A percentile compares a stretch with the other conserved stretches of the same genome.
Evolutionary conservation across 768 basidiomycete genomes (phyloP).

Genomic region (Sarcomyxa edulis): DNA sequence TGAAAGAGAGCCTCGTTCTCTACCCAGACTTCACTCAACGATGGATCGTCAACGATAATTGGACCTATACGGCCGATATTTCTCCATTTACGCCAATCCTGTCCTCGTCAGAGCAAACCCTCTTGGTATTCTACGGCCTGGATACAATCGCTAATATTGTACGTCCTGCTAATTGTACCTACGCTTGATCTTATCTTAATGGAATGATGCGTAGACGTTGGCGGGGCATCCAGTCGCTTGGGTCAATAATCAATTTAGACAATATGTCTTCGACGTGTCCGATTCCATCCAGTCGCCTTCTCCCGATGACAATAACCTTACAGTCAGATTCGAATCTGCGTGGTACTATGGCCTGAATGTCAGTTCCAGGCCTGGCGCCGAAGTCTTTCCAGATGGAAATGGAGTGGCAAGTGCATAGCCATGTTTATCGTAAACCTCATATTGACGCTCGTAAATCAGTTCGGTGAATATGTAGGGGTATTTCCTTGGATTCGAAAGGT

Average conservation of each 20-base stretch:
- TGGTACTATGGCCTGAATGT: slow-evolving; percentile 51
- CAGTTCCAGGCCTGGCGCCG: slow-evolving; percentile 40
- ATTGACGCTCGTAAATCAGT: slow-evolving; percentile 22
- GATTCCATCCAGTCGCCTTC: slow-evolving; percentile 27
- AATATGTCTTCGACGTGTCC: slow-evolving; percentile 49
- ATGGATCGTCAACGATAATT: slow-evolving; percentile 52
- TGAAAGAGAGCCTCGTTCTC: background rate
- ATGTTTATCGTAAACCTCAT: background rate
- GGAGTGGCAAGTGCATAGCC: slow-evolving; percentile 23
- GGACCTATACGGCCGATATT: slow-evolving; percentile 54
- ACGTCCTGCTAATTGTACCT: slow-evolving; percentile 11
- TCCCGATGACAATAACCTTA: slow-evolving; percentile 35
- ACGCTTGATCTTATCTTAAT: slow-evolving; percentile 1
- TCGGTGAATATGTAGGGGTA: slow-evolving; percentile 44
- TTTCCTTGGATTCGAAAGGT: slow-evolving; percentile 47
- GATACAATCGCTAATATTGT: slow-evolving; percentile 56
- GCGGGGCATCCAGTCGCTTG: slow-evolving; percentile 47
- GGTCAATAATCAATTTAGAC: slow-evolving; percentile 55
- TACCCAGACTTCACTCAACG: slow-evolving; percentile 45
- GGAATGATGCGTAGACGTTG: slow-evolving; percentile 34
- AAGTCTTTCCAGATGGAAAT: slow-evolving; percentile 29
- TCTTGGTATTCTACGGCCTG: slow-evolving; percentile 52
- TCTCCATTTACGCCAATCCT: slow-evolving; percentile 40
- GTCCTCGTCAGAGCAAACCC: slow-evolving; percentile 18
- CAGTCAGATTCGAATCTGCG: slow-evolving; percentile 48